phyloP scores from a whole-genome alignment of 768 basidiomycete genomes.

The Infundibulicybe gibba region DNA sequence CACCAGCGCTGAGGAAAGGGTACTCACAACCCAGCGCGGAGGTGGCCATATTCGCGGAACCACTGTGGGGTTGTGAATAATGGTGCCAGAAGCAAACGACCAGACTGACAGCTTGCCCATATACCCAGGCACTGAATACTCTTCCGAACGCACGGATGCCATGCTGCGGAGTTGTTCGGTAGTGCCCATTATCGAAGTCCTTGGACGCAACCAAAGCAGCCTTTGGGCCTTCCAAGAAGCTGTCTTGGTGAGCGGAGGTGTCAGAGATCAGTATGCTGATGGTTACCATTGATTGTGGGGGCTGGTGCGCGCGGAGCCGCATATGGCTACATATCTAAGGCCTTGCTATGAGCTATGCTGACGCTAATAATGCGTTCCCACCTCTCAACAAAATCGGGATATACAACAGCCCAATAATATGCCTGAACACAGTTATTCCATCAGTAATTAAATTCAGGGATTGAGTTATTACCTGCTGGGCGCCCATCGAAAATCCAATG shows the following conservation, averaged over 20 bases:
- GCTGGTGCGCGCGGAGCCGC: slow-evolving; percentile 54
- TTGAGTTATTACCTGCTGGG: slow-evolving; percentile 32
- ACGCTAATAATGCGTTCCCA: slow-evolving; percentile 8
- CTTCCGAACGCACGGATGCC: slow-evolving; percentile 55
- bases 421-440: slow-evolving; percentile 25
- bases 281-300: slow-evolving; percentile 47
- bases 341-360: neutral
- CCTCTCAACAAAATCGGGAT: slow-evolving; percentile 52
- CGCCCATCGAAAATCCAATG: slow-evolving; percentile 61
- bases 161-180: slow-evolving; percentile 38
- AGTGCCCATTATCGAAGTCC: slow-evolving; percentile 54
- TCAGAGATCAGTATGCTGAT: neutral
- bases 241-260: slow-evolving; percentile 11
- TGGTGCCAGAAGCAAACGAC: neutral
- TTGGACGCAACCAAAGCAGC: slow-evolving; percentile 49
- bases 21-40: slow-evolving; percentile 35
- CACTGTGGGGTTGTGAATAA: slow-evolving; percentile 32
- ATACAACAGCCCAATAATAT: slow-evolving; percentile 54
- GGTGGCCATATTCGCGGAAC: slow-evolving; percentile 47
- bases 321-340: slow-evolving; percentile 46
- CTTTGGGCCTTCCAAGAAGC: slow-evolving; percentile 59
- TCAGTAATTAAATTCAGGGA: neutral
- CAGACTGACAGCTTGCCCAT: slow-evolving; percentile 46
- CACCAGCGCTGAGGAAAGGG: neutral
- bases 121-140: slow-evolving; percentile 57